Percentiles rank a stretch among this genome's conserved stretches.
These are phyloP conservation scores for Vitis riparia DNA, from an alignment of 164 flowering plant species.

Conservation along the genomic window DNA sequence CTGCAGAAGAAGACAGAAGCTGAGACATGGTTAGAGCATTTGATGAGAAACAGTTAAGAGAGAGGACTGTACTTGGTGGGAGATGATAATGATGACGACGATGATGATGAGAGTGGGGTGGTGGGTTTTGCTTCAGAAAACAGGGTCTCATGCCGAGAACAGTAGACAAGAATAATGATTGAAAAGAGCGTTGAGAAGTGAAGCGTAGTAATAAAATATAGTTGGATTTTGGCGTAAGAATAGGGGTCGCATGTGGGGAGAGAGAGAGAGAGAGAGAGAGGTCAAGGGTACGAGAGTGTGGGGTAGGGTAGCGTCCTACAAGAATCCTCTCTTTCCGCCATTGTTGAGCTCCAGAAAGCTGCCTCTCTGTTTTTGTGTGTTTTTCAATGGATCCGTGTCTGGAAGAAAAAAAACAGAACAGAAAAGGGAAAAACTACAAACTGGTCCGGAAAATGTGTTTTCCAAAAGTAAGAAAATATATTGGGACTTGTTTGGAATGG, in stretches of 20 bases:
- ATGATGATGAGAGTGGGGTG: conserved; percentile 27
- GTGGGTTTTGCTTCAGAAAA: conserved; percentile 21
- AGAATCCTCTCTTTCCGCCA: neutral
- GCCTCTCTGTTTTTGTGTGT: no score
- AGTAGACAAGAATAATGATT: conserved; percentile 7
- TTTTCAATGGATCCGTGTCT: no score
- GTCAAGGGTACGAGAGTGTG: neutral
- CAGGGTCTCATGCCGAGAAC: conserved; percentile 20
- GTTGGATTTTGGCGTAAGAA: conserved; percentile 8
- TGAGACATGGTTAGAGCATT: no score
- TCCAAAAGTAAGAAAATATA: no score
- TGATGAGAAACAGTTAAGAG: no score
- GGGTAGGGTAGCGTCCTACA: no score
- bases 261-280: neutral
- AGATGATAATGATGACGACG: conserved; percentile 11
- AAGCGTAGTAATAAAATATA: neutral
- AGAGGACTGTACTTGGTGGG: no score
- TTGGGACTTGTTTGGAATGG: no score
- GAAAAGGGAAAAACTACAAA: no score
- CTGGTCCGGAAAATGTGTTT: no score
- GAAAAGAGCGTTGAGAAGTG: neutral
- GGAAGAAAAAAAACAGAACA: no score
- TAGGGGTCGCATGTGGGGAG: conserved; percentile 27
- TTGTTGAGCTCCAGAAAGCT: neutral
- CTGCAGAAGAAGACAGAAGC: no score